phyloP scores from a whole-genome alignment of 371 early-diverging fungal genomes.

The Haplosporangium sp. region DNA sequence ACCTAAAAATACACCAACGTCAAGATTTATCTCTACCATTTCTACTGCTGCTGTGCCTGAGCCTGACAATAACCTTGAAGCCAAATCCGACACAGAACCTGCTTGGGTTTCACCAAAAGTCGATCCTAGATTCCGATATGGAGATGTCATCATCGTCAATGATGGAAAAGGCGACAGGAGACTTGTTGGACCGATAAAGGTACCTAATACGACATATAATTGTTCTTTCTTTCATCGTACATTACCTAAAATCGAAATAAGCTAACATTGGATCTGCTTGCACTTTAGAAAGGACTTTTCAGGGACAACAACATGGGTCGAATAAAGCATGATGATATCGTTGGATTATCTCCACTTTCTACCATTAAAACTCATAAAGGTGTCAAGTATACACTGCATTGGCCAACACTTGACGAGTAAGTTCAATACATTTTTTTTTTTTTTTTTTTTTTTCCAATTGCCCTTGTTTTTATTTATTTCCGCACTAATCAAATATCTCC shows the following conservation, averaged over 20 bases:
- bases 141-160: conserved; percentile 44
- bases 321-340: conserved; percentile 62
- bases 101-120: conserved; percentile 20
- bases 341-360: conserved; percentile 64
- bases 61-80: neutral
- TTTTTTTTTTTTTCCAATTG: neutral
- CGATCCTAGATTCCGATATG: conserved; percentile 45
- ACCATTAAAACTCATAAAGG: conserved; percentile 62
- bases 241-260: too few relatives aligned
- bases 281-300: conserved; percentile 17
- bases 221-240: too few relatives aligned
- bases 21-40: neutral
- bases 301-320: conserved; percentile 57
- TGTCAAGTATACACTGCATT: conserved; percentile 69
- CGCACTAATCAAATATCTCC: too few relatives aligned
- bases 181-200: conserved; percentile 44
- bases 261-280: neutral
- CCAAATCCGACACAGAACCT: neutral
- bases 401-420: conserved; percentile 80
- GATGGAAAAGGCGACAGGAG: conserved; percentile 39
- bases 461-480: neutral
- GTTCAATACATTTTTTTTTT: conserved; percentile 3
- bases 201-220: neutral
- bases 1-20: neutral
- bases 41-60: neutral